Evolutionary conservation across 768 basidiomycete genomes (phyloP), one percentile per base, ranked within the genome.

Genomic region (Mrakia hoshinonis): DNA sequence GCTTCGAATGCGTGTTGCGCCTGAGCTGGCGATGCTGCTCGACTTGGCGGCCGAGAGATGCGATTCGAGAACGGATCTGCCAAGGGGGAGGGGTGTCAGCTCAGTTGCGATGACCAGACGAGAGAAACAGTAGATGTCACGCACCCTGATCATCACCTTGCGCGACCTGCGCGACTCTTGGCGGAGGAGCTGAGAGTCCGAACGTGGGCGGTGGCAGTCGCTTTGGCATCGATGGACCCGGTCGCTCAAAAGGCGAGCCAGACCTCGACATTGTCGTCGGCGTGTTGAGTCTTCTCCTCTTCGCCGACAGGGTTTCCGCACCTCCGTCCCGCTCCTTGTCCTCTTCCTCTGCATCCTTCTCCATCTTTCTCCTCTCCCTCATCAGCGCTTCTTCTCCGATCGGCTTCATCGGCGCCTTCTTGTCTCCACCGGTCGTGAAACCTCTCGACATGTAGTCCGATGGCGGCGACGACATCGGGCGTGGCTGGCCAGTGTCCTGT

Each of bases 271-370:
- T 39, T n/a, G 62, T n/a, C 43, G 46, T 24, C 22, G 62, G 62
- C 22, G 46, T 64, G 62, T 66, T 51, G 29, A 48, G 24, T 47
- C 46, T 66, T 47, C 48, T 51, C 31, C 48, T 66, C 46, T 51
- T 66, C 24, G 26, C 26, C 46, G 64, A 49, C 29, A 48, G 9
- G 29, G n/a, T 46, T 20, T 34, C 47, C 18, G 13, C 22, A 5
- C 9, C 7, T 6, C 43, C 47, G 0, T 15, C 47, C 6, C 48
- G n/a, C 26, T 29, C 63, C 7, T 31, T 11, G 43, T 22, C 29
- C 63, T 64, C 63, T 9, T 29, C 43, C 24, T 31, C 63, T 15
- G 24, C 64, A 18, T 22, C n/a, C 26, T 48, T 24, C 46, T 65
- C 34, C 47, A 49, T 51, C 22, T 29, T 34, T 47, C n/a, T 47